phyloP scores from a whole-genome alignment of 352 stramenopile genomes.

The Globisporangium echinulatum region DNA sequence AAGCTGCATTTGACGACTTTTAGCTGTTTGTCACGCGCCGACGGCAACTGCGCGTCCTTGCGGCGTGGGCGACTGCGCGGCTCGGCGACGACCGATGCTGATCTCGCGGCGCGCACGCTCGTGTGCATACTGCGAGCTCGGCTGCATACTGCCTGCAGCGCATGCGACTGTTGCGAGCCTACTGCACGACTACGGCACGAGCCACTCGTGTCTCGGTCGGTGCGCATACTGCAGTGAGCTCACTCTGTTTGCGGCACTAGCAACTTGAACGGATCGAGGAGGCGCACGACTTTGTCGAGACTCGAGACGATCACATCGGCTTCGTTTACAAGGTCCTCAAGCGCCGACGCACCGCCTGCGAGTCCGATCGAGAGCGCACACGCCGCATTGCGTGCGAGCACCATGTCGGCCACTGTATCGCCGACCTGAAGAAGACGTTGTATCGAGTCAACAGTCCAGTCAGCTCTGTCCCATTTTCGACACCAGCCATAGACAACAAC shows the following conservation, averaged over 20 bases:
- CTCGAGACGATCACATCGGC: slow-evolving; percentile 45
- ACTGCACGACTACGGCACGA: slow-evolving; percentile 44
- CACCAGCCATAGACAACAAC: too few species aligned
- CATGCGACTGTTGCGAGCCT: slow-evolving; percentile 17
- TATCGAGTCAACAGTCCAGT: not conserved
- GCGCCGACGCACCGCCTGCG: slow-evolving; percentile 26
- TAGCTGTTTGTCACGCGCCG: slow-evolving; percentile 49
- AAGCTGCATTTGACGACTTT: slow-evolving; percentile 54
- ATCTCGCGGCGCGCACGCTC: slow-evolving; percentile 49
- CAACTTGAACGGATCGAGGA: slow-evolving; percentile 17
- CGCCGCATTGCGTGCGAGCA: slow-evolving; percentile 20
- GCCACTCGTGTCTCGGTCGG: slow-evolving; percentile 30
- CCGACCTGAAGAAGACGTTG: slow-evolving; percentile 19
- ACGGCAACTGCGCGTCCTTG: slow-evolving; percentile 34
- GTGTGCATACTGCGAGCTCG: slow-evolving; percentile 43
- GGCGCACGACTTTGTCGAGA: slow-evolving; percentile 34
- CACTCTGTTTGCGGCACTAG: slow-evolving; percentile 19
- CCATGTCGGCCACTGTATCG: slow-evolving; percentile 43
- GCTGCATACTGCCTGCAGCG: slow-evolving; percentile 50
- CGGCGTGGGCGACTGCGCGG: slow-evolving; percentile 29
- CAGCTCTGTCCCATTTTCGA: too few species aligned
- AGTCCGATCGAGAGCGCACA: slow-evolving; percentile 38
- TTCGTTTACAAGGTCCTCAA: slow-evolving; percentile 34
- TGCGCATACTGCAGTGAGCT: slow-evolving; percentile 44
- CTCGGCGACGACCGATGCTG: slow-evolving; percentile 28